These are phyloP conservation scores for Pholiota molesta DNA, from an alignment of 768 basidiomycete species.

Conservation along the genomic window DNA sequence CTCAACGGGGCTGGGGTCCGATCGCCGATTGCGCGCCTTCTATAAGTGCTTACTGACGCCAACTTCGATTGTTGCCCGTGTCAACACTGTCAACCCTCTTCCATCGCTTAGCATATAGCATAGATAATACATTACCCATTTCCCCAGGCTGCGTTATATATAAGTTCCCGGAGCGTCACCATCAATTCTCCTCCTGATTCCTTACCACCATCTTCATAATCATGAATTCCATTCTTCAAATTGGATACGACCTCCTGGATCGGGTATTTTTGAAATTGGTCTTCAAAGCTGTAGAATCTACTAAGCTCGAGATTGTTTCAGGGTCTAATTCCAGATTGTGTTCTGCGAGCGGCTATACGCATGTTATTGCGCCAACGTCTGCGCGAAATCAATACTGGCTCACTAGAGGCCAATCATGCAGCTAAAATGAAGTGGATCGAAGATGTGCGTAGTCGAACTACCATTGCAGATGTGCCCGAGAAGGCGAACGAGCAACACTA, in stretches of 20 bases:
- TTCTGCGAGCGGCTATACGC: slow-evolving; percentile 38
- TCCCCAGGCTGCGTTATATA: background rate
- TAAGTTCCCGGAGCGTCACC: background rate
- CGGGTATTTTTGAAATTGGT: slow-evolving; percentile 12
- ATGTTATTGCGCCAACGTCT: slow-evolving; percentile 54
- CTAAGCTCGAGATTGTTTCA: slow-evolving; percentile 20
- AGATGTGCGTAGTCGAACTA: slow-evolving; percentile 46
- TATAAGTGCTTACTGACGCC: background rate
- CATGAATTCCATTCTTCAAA: slow-evolving; percentile 32
- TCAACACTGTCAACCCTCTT: background rate
- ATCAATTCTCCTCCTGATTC: background rate
- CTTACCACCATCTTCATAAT: background rate
- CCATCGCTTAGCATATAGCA: slow-evolving; percentile 14
- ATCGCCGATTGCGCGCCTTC: slow-evolving; percentile 15
- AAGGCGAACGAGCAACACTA: slow-evolving; percentile 81
- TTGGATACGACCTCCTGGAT: slow-evolving; percentile 39
- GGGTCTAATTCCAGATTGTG: slow-evolving; percentile 66
- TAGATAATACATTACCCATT: background rate
- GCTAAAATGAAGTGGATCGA: slow-evolving; percentile 72
- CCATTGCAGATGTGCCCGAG: slow-evolving; percentile 63
- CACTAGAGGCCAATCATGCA: slow-evolving; percentile 60
- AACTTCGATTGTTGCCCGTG: slow-evolving; percentile 4
- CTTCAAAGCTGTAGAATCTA: background rate
- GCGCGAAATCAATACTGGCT: slow-evolving; percentile 62
- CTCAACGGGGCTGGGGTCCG: slow-evolving; percentile 7